Percentiles rank a stretch among this genome's conserved stretches.
Conservation (phyloP, 2,329 filamentous ascomycete genomes). For the Diaporthe aspalathi region DNA sequence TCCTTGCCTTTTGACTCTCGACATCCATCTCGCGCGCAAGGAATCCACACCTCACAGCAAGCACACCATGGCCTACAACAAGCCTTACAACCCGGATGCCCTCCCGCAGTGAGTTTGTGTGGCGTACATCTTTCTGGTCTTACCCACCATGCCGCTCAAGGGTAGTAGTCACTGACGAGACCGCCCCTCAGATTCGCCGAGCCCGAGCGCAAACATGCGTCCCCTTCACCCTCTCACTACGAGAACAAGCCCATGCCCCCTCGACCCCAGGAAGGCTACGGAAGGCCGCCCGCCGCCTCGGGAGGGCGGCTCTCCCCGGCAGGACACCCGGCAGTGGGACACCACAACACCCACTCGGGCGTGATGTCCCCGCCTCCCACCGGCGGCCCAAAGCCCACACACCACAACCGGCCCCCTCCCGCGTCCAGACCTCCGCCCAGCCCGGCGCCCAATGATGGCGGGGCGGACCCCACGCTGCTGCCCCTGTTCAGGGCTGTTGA, state of each 20-base stretch:
- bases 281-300: conserved; percentile 31
- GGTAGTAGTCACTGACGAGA: conserved; percentile 32
- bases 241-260: conserved; percentile 61
- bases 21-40: conserved; percentile 17
- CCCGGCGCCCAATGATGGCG: conserved; percentile 61
- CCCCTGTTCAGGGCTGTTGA: conserved; percentile 93
- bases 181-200: conserved; percentile 59
- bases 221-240: conserved; percentile 53
- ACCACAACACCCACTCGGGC: conserved; percentile 37
- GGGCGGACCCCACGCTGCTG: conserved; percentile 79
- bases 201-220: conserved; percentile 54
- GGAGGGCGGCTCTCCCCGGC: conserved; percentile 30
- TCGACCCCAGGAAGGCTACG: conserved; percentile 48
- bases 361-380: conserved; percentile 64
- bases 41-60: conserved; percentile 53
- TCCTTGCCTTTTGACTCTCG: conserved; percentile 34
- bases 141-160: neutral
- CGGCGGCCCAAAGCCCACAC: conserved; percentile 54
- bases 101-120: conserved; percentile 79
- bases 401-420: conserved; percentile 64
- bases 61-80: conserved; percentile 92
- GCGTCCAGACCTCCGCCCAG: conserved; percentile 74
- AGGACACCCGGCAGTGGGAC: conserved; percentile 36
- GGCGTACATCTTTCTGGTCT: too few relatives aligned
- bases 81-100: conserved; percentile 91